Base-by-base conservation (phyloP, 768 basidiomycete species). In the Auricularia sp. region DNA sequence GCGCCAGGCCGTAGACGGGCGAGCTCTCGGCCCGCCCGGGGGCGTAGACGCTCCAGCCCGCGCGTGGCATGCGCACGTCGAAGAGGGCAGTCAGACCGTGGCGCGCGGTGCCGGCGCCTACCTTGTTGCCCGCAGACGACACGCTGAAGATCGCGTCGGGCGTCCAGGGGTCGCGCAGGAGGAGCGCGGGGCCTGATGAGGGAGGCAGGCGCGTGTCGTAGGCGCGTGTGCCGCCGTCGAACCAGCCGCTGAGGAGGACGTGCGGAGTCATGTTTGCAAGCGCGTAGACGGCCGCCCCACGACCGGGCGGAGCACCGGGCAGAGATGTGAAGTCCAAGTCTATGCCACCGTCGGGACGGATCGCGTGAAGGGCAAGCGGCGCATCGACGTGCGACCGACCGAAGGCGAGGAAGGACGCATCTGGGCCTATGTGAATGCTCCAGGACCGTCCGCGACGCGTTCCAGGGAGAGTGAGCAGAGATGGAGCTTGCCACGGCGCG, bases 231-330 rank as follows among this genome's bases (percentile, higher is more conserved):
- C 7, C 10, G 56, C 56, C 56, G 56, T 59, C 56, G 56, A 59
- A 59, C 56, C 56, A 59, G 56, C 56, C 56, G 34, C 56, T 59
- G 21, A 59, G 56, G 56, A 59, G 56, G 13, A 59, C 16, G 34
- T 59, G 24, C 29, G 56, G 21, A 10, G 29, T 59, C 21, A 59
- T 24, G 16, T 14, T 29, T 1, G 29, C n/a, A 4, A 59, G 8
- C 24, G 56, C 24, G 34, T 59, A 59, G 6, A 59, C 56, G 7
- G 56, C 56, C 3, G 24, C 24, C 11, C 56, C 56, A 7, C 56
- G 24, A 6, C 14, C 34, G 18, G 5, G 4, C 13, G n/a, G 24
- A 14, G 24, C 56, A 8, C 56, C 56, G 6, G 56, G 34, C 7
- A 36, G 11, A 7, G 56, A 33, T 10, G 34, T 18, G 56, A 4